Evolutionary conservation across 192 early-diverging fungal species (phyloP), one percentile per base, ranked within the genome.

Genomic region (Lunasporangiospora selenospora): DNA sequence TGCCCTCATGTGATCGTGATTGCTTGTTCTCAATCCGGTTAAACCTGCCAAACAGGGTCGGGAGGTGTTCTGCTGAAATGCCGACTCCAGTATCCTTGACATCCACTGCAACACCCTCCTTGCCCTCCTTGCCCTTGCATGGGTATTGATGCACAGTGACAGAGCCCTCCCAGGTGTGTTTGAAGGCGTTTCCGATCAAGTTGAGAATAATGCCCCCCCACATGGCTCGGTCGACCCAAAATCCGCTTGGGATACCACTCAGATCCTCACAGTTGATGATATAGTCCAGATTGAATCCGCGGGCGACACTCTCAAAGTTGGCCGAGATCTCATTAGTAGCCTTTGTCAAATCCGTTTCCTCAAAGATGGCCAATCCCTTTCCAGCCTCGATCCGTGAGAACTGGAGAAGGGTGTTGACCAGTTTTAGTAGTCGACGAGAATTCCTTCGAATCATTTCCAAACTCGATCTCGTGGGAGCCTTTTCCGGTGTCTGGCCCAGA

Each of bases 191-290:
- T 6, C 81, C 67, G n/a, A 85, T 67, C 33, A 88, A 47, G 40
- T 88, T 88, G 41, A 87, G 81, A 26, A 88, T 65, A 23, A 88
- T 81, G n/a, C 83, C 84, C 46, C 81, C 77, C 71, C 80, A 87
- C 83, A 88, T 86, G 41, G 86, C 85, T 12, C 64, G 62, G 47
- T 88, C 87, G 4, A 88, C 59, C 60, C 64, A 88, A 11, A 71
- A 39, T 2, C 62, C 65, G 3, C 58, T 53, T 1, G 67, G 46
- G 6, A 71, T 19, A 23, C 23, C 33, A 4, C 52, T 40, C n/a
- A 71, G 30, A 55, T 38, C 32, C 39, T 71, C 67, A 43, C 65
- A 73, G 10, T 81, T 79, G 31, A 81, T 69, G 16, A 53, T 53
- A 43, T 61, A 85, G 6, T 80, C 24, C 16, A 88, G 46, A 19